Base-by-base conservation (phyloP, 805 yeast genomes). In the Grigorovia transvaalensis region DNA sequence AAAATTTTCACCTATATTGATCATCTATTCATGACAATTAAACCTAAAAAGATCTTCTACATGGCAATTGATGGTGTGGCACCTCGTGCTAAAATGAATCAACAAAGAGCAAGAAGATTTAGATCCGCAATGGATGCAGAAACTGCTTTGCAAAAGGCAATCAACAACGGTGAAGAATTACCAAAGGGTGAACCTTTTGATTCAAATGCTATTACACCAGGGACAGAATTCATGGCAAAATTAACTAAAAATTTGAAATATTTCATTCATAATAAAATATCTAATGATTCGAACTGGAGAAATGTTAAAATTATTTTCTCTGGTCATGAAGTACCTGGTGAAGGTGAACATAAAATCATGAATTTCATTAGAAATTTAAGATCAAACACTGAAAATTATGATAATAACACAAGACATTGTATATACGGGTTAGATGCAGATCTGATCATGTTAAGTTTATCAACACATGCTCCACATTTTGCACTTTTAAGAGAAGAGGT, bases 11-110 rank as follows among this genome's bases (percentile, higher is more conserved):
- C 87, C 38, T 93, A 93, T 64, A 91, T 93, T 56, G 99, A 93
- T 66, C 97, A 93, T 68, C 73, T 93, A 52, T 91, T 93, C 62
- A 83, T 83, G 55, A 80, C 88, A 27, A 89, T 93, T 57, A 81
- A 82, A 66, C 99, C 99, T 9, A 76, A 85, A 60, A 78, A 88
- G 64, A 80, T 84, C 13, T 87, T 91, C 59, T 90, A 85, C 66
- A 89, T 91, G 96, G 98, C 99, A 2, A 87, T 91, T 61, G 99
- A 91, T 71, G 99, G 99, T 66, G 98, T 91, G 49, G 99, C 99
- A 0, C 99, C 99, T 44, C 76, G 99, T 66, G 99, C 99, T 11
- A 91, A 91, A 65, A 90, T 91, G 96, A 91, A 91, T 66, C 98
- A 91, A 70, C 99, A 91, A 70, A 80, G 99, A 71, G 82, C 96